These are phyloP conservation scores for Colletotrichum trifolii DNA, from an alignment of 2,329 filamentous ascomycete genomes.

Conservation along the genomic window DNA sequence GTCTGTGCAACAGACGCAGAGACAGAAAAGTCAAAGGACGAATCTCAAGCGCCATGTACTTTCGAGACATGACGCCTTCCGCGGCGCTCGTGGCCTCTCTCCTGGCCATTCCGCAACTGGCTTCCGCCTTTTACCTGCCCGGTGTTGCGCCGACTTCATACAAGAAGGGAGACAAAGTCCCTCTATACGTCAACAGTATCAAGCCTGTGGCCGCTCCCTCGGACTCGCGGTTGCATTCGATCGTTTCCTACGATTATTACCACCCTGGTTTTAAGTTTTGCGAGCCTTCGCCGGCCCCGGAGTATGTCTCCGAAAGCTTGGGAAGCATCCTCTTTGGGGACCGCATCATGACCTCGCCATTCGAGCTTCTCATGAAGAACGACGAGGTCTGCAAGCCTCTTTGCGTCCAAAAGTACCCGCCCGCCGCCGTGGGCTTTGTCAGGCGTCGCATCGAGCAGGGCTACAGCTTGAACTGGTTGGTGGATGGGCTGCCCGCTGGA, in stretches of 20 bases:
- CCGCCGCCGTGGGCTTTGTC: constrained; percentile 78
- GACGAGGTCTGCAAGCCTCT: constrained; percentile 90
- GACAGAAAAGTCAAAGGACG: neutral
- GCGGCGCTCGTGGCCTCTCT: constrained; percentile 63
- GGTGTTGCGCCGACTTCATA: constrained; percentile 96
- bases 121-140: constrained; percentile 90
- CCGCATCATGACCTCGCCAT: constrained; percentile 95
- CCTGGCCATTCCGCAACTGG: constrained; percentile 63
- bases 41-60: constrained; percentile 52
- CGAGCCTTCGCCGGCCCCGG: constrained; percentile 77
- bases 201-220: constrained; percentile 82
- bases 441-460: constrained; percentile 84
- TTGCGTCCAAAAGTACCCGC: constrained; percentile 74
- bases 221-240: constrained; percentile 87
- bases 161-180: constrained; percentile 80
- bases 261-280: constrained; percentile 90
- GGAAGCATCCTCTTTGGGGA: constrained; percentile 98
- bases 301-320: constrained; percentile 86
- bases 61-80: constrained; percentile 57
- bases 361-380: constrained; percentile 84
- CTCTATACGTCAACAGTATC: constrained; percentile 91
- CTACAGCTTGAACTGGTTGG: constrained; percentile 94
- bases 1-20: neutral
- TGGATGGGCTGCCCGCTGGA: constrained; percentile 92
- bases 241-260: constrained; percentile 97